Base-by-base conservation (phyloP, 2,329 filamentous ascomycete genomes). In the Aspergillus luchuensis region DNA sequence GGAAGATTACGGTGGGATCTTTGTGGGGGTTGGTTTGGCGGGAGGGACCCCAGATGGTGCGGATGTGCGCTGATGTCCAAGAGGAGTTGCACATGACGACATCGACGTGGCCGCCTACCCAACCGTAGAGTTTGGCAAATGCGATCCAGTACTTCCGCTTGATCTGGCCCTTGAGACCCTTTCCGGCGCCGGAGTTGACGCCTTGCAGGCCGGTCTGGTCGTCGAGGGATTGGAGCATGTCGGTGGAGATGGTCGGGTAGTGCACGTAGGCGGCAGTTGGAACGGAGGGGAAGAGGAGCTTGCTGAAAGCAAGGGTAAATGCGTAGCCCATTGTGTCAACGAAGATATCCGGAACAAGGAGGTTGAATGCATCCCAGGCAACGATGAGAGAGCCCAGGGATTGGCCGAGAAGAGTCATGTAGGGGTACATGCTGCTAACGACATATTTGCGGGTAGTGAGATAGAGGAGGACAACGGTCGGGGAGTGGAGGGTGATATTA, bases 321-420 rank as follows among this genome's bases (percentile, higher is more conserved):
- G 94, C 92, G 72, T 97, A 99, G 63, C 95, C 95, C 93, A 99
- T 97, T 2, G 95, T 99, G 73, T 99, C 95, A 69, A 99, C 84
- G 74, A 98, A 97, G 56, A 98, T 85, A 74, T 99, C 95, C 0
- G 95, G 95, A 0, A 94, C 91, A 2, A 98, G 83, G 2, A 97
- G 85, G n/a, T 87, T 89, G 74, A 99, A 95, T 10, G 94, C 94
- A 71, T 99, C 94, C 83, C 91, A 95, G 25, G 91, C 93, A 57
- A 99, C 83, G 28, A 97, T 74, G 49, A 99, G 73, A 5, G 93
- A 97, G 45, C 95, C 95, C 3, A 98, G 72, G 2, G 92, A 96
- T 76, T 99, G 95, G n/a, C 94, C 93, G 3, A 97, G 82, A 4
- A 99, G 86, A 0, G 95, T 99, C 77, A 98, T 95, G 71, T 87